Evolutionary conservation across 345 rosid genomes (phyloP), one percentile per base, ranked within the genome.

Genomic region (Gossypium rotundifolium): DNA sequence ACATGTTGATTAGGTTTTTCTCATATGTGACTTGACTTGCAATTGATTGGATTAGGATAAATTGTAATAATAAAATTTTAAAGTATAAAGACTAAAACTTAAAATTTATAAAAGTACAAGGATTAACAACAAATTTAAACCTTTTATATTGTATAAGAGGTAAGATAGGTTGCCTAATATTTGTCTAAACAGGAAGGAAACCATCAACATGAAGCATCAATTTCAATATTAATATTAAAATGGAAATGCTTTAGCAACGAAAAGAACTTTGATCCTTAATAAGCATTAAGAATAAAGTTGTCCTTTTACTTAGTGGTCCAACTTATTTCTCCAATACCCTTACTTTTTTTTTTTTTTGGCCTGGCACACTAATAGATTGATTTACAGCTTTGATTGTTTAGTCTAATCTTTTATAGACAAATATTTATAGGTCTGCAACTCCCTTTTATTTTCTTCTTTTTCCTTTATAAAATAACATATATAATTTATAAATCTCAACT

Each of bases 251-350:
- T 64, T 22, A 53, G 23, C 40, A 53, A 53, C 2, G 18, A 6
- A 16, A 51, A 51, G 14, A 18, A 54, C 13, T 64, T 80, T 68
- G 27, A 44, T 27, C 8, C 20, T n/a, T 7, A 63, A 67, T 51
- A 44, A 69, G 33, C 62, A 48, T 13, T 23, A 1, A 25, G 72
- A 74, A 69, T 74, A 80, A 76, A 73, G 77, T 62, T 60, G 27
- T 3, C 62, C 33, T 25, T 68, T 53, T 33, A 7, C 18, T 11
- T 14, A 53, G 75, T 69, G 75, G 75, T 70, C 72, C 74, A 73
- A n/a, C 38, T 76, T 72, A 45, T 73, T 53, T 70, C 71, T 70
- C 73, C 77, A 52, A 40, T 75, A 46, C n/a, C 25, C 55, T 46
- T 54, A 63, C 11, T 74, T 17, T 62, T 74, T 17, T 62, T 17